phyloP scores from a whole-genome alignment of 768 basidiomycete genomes.

The Boletus tylopilopsis region DNA sequence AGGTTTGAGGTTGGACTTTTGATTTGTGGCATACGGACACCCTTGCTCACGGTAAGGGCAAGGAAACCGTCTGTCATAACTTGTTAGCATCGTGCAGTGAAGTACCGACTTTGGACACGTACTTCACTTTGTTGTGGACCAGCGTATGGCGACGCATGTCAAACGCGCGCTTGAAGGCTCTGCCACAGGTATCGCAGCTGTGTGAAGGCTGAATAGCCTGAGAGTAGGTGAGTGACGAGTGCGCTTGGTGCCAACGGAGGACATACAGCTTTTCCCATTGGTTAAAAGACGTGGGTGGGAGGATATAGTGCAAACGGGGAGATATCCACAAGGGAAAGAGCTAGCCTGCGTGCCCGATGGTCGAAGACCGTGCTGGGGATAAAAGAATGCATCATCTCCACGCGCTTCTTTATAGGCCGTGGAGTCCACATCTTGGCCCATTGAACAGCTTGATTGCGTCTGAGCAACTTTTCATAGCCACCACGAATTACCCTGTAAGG shows the following conservation, averaged over 20 bases:
- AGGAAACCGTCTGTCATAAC: conserved; percentile 18
- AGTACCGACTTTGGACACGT: background rate
- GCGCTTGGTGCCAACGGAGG: background rate
- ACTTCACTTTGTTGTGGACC: conserved; percentile 26
- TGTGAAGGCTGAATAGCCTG: conserved; percentile 1
- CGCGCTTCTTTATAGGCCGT: conserved; percentile 16
- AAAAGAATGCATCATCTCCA: background rate
- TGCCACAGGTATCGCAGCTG: background rate
- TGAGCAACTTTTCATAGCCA: conserved; percentile 20
- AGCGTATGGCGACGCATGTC: conserved; percentile 29
- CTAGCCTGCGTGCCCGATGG: background rate
- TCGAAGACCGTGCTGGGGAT: background rate
- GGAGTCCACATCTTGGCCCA: conserved; percentile 12
- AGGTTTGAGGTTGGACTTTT: conserved; percentile 23
- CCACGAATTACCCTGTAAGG: conserved; percentile 19
- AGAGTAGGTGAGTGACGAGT: background rate
- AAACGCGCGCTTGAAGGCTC: conserved; percentile 19
- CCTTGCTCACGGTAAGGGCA: conserved; percentile 21
- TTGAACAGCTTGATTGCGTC: conserved; percentile 23
- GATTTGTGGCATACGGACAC: conserved; percentile 25
- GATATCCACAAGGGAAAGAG: background rate
- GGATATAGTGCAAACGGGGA: background rate
- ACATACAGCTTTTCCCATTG: conserved; percentile 8
- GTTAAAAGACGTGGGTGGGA: background rate
- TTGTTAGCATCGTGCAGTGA: background rate